These are phyloP conservation scores for Sanghuangporus baumii DNA, from an alignment of 1,284 basidiomycete genomes.

Conservation along the genomic window DNA sequence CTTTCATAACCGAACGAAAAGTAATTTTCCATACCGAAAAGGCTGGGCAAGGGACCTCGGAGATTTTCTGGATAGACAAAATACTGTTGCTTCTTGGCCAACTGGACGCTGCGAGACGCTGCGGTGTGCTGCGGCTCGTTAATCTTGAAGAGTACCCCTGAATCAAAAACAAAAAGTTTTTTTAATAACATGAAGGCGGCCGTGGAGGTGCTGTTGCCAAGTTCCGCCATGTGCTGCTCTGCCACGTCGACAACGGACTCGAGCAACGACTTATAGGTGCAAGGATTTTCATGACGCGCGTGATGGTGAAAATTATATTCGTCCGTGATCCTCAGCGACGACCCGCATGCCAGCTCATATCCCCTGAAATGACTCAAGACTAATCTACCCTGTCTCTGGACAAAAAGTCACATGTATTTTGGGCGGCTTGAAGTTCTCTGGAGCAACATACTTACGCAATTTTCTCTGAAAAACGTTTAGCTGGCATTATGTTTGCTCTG, in stretches of 20 bases:
- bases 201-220: neutral
- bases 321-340: neutral
- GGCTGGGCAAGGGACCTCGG: neutral
- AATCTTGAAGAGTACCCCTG: neutral
- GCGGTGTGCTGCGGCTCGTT: neutral
- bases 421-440: neutral
- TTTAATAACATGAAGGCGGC: neutral
- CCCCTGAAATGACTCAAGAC: neutral
- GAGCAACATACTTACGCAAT: neutral
- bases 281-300: neutral
- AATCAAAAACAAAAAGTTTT: neutral
- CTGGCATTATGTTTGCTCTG: neutral
- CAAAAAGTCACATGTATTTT: neutral
- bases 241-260: constrained; percentile 2
- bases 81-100: neutral
- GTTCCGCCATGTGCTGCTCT: neutral
- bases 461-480: neutral
- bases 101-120: neutral
- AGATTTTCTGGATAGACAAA: neutral
- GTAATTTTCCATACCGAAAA: neutral
- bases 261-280: neutral
- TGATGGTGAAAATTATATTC: neutral
- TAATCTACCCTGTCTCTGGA: neutral
- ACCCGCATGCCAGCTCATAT: neutral
- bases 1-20: neutral